Base-by-base conservation (phyloP, 2,329 filamentous ascomycete species). In the Talaromyces sp. region DNA sequence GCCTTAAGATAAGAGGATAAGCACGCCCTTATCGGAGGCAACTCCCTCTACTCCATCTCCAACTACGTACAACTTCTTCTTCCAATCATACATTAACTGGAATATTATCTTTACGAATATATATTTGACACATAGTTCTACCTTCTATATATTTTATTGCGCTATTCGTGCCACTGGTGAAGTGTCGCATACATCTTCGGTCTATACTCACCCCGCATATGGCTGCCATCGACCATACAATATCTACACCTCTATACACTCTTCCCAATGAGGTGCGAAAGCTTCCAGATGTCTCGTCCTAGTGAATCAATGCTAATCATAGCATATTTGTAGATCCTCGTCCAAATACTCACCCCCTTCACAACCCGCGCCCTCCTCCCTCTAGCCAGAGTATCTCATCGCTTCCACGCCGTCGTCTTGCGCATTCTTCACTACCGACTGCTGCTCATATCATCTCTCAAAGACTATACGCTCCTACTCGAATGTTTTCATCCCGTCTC, bases 401-500 rank as follows among this genome's bases (percentile, higher is more conserved):
- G 86, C 45, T 86, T 92, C 70, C 84, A 89, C 74, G 85, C 82
- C 47, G 73, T 90, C 47, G 83, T 90, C 64, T 77, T 88, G 4
- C 85, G 86, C 31, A 84, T 91, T 52, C 77, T 92, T 8, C 86
- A 90, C 68, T 83, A 84, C 58, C 87, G 90, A 39, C 81, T 92
- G 1, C 77, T 88, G 56, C 75, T 83, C 22, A 86, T 87, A 22
- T 83, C 87, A 4, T 78, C 84, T 3, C 77, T 89, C 8, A 78
- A 84, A 43, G 84, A 87, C 43, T 86, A 91, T 72, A 85, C 88
- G 62, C 78, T 95, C 45, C 86, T 93, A 43, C 85, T 96, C 49
- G 90, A 94, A 78, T 92, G 90, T 74, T 93, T 90, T 72, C 90
- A 90, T 68, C 91, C 91, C 0, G 86, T 83, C 68, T 87, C 85